phyloP scores from a whole-genome alignment of 2,329 filamentous ascomycete species.

The Juglanconis sp. region DNA sequence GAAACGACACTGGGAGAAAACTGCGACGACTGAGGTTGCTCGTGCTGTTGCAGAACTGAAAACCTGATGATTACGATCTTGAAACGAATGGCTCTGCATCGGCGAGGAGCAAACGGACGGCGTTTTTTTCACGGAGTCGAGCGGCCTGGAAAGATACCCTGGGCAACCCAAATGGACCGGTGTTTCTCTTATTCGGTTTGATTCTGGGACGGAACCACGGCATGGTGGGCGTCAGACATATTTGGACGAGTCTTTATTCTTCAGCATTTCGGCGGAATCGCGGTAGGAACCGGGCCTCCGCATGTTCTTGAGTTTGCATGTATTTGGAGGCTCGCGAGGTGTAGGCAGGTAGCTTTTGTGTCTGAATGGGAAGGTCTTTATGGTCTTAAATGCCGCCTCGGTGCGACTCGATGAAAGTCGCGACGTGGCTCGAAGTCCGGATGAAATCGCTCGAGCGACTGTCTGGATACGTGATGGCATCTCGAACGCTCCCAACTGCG shows the following conservation, averaged over 20 bases:
- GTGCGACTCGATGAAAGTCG: neutral
- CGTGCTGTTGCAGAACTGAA: conserved; percentile 63
- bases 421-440: neutral
- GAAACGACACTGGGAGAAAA: conserved; percentile 68
- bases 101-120: conserved; percentile 14
- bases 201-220: conserved; percentile 1
- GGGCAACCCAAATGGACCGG: conserved; percentile 12
- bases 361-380: conserved; percentile 7
- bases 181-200: conserved; percentile 11
- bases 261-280: conserved; percentile 9
- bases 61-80: conserved; percentile 35
- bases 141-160: conserved; percentile 24
- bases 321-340: conserved; percentile 4
- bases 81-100: conserved; percentile 18
- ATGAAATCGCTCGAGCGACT: neutral
- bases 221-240: conserved; percentile 11
- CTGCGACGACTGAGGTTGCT: conserved; percentile 75
- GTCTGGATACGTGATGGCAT: neutral
- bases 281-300: neutral
- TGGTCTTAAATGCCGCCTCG: neutral
- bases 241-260: neutral
- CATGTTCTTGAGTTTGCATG: conserved; percentile 9
- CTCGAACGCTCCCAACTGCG: neutral
- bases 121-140: conserved; percentile 21
- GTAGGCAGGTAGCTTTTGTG: conserved; percentile 13